Evolutionary conservation across 805 yeast species (phyloP).

Genomic region (Yarrowia bubula): DNA sequence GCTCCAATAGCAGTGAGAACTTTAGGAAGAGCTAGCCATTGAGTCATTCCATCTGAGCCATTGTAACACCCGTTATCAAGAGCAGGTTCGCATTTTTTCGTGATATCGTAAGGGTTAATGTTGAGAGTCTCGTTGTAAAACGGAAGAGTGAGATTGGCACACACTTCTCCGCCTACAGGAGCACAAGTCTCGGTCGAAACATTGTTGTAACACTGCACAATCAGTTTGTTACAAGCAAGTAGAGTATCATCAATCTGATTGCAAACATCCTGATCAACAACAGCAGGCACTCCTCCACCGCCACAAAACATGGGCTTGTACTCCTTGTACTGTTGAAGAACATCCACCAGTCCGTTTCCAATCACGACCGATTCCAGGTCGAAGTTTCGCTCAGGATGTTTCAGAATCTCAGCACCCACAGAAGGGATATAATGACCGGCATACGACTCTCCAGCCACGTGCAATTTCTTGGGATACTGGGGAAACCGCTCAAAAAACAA

Average conservation of each 20-base stretch:
- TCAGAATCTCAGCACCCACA: slow-evolving; percentile 70
- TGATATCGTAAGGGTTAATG: slow-evolving; percentile 15
- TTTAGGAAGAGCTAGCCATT: neutral
- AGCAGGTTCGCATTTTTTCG: slow-evolving; percentile 12
- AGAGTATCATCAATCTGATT: slow-evolving; percentile 35
- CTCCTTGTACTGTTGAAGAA: slow-evolving; percentile 68
- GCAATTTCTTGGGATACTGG: slow-evolving; percentile 48
- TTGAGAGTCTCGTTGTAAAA: slow-evolving; percentile 22
- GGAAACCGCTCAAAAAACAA: slow-evolving; percentile 66
- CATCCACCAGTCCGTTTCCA: slow-evolving; percentile 84
- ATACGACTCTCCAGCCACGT: slow-evolving; percentile 80
- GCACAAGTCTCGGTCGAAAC: neutral
- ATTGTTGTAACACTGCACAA: neutral
- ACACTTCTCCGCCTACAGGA: neutral
- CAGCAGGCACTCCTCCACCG: slow-evolving; percentile 62
- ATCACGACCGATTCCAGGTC: slow-evolving; percentile 74
- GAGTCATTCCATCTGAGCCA: neutral
- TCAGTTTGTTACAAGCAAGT: neutral
- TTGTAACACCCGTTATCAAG: slow-evolving; percentile 12
- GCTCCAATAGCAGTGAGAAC: slow-evolving; percentile 13
- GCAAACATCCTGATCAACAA: slow-evolving; percentile 79
- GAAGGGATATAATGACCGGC: slow-evolving; percentile 84
- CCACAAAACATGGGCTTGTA: slow-evolving; percentile 94
- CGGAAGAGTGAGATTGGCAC: neutral
- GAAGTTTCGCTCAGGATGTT: slow-evolving; percentile 52